Base-by-base conservation (phyloP, 225 moss, liverwort and hornwort genomes). In the Sphagnum tenellum region DNA sequence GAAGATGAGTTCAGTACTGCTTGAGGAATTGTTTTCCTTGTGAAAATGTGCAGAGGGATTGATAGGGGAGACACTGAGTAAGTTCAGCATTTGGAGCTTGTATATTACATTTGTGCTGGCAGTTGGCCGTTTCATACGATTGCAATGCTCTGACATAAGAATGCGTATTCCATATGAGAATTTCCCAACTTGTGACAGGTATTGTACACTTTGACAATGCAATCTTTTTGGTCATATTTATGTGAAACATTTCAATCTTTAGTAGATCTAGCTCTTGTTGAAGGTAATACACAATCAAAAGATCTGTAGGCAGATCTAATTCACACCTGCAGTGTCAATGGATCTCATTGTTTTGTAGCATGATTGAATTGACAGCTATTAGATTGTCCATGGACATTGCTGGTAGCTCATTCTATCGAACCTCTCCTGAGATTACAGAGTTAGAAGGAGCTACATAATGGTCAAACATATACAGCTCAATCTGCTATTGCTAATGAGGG, bases 91-190 rank as follows among this genome's bases (percentile, higher is more conserved):
- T 50, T 81, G 77, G 77, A 77, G 81, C 64, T 74, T 81, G 73
- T 81, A 81, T 64, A 74, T 81, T 47, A 81, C 81, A 12, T 81
- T 81, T 71, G 81, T 81, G 13, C 71, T 81, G 65, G 81, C 81
- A 50, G 77, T 81, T 57, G 81, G 81, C 14, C 71, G 81, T 47
- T 77, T 81, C 61, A 81, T 81, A 13, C 73, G 81, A 45, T 59
- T 81, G 77, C 81, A 81, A 66, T 81, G 77, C 65, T 77, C 81
- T 9, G 81, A 81, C 49, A 71, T 81, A 54, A 63, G 81, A 62
- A 81, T 81, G 81, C 74, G 81, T 9, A 69, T 81, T 46, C 81
- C 81, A 44, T 81, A 76, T 49, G 77, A 81, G 57, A 81, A 81
- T 52, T 81, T 81, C 56, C 81, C 73, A 55, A 72, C 77, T 65